phyloP scores from a whole-genome alignment of 148 eudicot species.

The Arctostaphylos glauca region DNA sequence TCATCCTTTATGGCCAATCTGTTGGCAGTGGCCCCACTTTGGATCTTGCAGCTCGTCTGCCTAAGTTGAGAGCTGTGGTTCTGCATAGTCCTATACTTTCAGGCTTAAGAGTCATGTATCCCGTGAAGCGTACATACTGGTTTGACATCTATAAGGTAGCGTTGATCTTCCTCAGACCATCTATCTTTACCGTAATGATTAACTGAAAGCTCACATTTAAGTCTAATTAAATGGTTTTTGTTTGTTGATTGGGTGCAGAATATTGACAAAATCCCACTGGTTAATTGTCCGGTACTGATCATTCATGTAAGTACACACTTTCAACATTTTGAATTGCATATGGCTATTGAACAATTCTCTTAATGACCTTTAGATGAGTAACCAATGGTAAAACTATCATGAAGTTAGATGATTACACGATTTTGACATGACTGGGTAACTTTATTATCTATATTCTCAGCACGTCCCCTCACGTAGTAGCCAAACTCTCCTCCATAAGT shows the following conservation, averaged over 20 bases:
- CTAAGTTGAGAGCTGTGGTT: constrained; percentile 61
- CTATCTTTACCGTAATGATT: neutral
- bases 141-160: constrained; percentile 71
- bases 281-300: constrained; percentile 58
- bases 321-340: neutral
- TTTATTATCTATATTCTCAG: too few species aligned
- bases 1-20: constrained; percentile 68
- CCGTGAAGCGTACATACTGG: constrained; percentile 62
- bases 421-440: neutral
- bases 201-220: neutral
- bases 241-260: constrained; percentile 45
- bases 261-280: constrained; percentile 62
- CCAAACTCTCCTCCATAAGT: too few species aligned
- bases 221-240: neutral
- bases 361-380: neutral
- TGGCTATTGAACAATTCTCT: neutral
- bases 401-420: neutral
- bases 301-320: constrained; percentile 64
- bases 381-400: neutral
- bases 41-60: constrained; percentile 67
- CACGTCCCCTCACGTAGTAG: too few species aligned
- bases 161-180: neutral
- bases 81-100: constrained; percentile 74
- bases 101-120: constrained; percentile 68
- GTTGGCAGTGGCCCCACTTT: constrained; percentile 77